Evolutionary conservation across 257 asterid species (phyloP).

Genomic region (Marsdenia floribunda): DNA sequence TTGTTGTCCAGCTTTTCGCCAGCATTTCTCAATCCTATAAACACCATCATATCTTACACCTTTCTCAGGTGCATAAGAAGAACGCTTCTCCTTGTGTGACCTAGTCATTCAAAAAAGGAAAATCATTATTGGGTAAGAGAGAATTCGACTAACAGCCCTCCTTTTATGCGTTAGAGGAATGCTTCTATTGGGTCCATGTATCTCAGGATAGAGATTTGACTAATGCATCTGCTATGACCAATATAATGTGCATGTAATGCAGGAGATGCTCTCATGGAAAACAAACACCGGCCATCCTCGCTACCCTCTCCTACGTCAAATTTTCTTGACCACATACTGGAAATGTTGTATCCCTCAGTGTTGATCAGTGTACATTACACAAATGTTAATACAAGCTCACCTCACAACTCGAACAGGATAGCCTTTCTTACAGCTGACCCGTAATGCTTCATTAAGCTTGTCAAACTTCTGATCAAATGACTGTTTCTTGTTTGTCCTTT

Average conservation of each 20-base stretch:
- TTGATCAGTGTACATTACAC: neutral
- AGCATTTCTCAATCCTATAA: slow-evolving; percentile 87
- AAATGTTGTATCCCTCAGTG: too few species aligned
- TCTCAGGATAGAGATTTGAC: neutral
- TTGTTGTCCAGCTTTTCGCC: slow-evolving; percentile 78
- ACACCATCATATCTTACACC: slow-evolving; percentile 92
- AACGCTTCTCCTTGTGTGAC: slow-evolving; percentile 79
- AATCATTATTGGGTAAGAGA: neutral
- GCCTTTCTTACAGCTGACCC: slow-evolving; percentile 77
- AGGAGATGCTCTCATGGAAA: neutral
- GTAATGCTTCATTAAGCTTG: slow-evolving; percentile 63
- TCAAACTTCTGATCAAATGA: slow-evolving; percentile 74
- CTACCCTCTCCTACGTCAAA: neutral
- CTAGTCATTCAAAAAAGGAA: slow-evolving; percentile 28
- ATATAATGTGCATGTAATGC: neutral
- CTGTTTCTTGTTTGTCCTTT: slow-evolving; percentile 73
- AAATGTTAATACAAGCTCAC: slow-evolving; percentile 31
- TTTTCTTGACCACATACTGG: neutral
- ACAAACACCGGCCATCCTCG: neutral
- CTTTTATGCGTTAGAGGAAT: neutral
- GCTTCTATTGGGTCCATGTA: neutral
- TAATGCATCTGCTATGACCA: too few species aligned
- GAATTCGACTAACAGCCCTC: neutral
- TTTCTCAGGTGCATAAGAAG: slow-evolving; percentile 72
- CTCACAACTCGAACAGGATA: slow-evolving; percentile 96